These are phyloP conservation scores for Suillus placidus DNA, from an alignment of 768 basidiomycete species.

Conservation along the genomic window DNA sequence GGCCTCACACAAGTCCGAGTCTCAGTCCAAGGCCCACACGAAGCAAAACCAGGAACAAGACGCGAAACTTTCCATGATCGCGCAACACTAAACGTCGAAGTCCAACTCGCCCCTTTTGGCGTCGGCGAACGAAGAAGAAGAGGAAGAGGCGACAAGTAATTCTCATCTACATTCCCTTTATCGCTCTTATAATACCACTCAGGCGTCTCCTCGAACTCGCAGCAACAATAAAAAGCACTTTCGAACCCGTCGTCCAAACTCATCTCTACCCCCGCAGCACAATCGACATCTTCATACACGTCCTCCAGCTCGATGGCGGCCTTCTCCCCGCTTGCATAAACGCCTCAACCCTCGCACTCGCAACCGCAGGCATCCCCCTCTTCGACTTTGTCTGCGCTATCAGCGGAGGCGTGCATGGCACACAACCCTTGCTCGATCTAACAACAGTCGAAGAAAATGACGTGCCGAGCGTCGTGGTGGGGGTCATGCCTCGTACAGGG, in stretches of 20 bases:
- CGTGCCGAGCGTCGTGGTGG: conserved; percentile 85
- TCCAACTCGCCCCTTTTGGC: conserved; percentile 86
- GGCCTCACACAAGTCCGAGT: conserved; percentile 89
- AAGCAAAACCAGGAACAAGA: conserved; percentile 66
- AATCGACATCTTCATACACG: conserved; percentile 92
- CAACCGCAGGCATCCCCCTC: conserved; percentile 88
- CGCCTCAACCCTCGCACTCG: conserved; percentile 89
- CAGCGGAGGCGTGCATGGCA: conserved; percentile 83
- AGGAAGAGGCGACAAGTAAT: conserved; percentile 86
- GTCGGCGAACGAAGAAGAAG: conserved; percentile 78
- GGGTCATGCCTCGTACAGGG: conserved; percentile 83
- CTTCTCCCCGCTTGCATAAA: conserved; percentile 92
- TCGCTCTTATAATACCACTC: conserved; percentile 15
- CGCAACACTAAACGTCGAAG: conserved; percentile 87
- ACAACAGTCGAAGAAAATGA: conserved; percentile 90
- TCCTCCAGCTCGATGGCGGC: conserved; percentile 93
- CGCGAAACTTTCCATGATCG: conserved; percentile 84
- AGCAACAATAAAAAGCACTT: conserved; percentile 87
- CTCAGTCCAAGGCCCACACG: conserved; percentile 90
- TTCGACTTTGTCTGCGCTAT: conserved; percentile 91
- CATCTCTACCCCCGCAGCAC: conserved; percentile 91
- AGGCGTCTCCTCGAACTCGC: conserved; percentile 90
- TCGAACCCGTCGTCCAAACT: conserved; percentile 93
- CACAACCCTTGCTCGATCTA: conserved; percentile 83
- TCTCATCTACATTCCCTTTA: conserved; percentile 17